These are phyloP conservation scores for Neospora caninum DNA, from an alignment of 169 alveolate genomes.

Conservation along the genomic window DNA sequence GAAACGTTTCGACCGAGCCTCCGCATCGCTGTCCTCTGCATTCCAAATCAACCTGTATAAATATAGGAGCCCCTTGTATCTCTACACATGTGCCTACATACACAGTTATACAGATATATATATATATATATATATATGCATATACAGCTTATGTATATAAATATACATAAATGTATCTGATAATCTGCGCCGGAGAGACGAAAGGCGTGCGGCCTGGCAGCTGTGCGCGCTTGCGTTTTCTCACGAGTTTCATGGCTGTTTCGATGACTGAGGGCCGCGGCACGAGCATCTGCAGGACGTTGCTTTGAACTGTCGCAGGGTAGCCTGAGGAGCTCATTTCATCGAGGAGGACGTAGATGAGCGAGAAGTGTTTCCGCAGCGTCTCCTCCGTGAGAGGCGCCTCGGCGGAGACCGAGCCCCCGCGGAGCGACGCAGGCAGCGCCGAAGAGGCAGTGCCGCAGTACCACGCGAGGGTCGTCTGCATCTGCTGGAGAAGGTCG, in stretches of 20 bases:
- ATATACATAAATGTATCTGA: background rate
- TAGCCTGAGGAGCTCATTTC: constrained; percentile 30
- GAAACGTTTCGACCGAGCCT: too few species aligned
- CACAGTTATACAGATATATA: background rate
- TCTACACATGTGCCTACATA: background rate
- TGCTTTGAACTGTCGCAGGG: constrained; percentile 29
- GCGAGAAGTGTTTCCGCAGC: constrained; percentile 17
- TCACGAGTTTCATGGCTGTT: constrained; percentile 46
- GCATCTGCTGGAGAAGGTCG: constrained; percentile 48
- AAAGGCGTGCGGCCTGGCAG: background rate
- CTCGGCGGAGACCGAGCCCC: background rate
- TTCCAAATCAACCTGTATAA: too few species aligned
- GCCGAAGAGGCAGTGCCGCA: constrained; percentile 32
- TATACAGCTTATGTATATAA: background rate
- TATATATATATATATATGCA: background rate
- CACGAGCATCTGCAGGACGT: constrained; percentile 45
- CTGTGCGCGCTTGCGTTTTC: background rate
- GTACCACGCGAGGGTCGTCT: background rate
- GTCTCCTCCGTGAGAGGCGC: constrained; percentile 35
- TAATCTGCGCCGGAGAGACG: background rate
- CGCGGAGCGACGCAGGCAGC: background rate
- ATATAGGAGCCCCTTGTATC: background rate
- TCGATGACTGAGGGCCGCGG: constrained; percentile 39
- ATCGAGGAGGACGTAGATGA: constrained; percentile 34
- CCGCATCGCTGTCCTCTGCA: too few species aligned